Evolutionary conservation across 106 monocot species (phyloP).

Genomic region (Phalaenopsis equestris): DNA sequence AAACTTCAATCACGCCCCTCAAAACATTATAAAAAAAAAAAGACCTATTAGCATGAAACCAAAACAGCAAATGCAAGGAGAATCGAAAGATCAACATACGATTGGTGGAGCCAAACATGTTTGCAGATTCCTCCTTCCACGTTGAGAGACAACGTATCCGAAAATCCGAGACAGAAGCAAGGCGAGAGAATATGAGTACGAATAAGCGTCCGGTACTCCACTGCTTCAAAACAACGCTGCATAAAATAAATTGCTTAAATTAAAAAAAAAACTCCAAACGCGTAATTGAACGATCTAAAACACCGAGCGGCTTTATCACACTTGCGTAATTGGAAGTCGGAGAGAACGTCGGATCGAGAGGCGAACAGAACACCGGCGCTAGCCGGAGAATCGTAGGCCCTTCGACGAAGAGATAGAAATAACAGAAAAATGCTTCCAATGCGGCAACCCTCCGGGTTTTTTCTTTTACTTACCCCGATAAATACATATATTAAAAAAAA

Average conservation of each 20-base stretch:
- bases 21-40: neutral
- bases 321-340: neutral
- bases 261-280: neutral
- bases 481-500: no score
- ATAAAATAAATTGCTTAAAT: neutral
- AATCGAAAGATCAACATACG: constrained; percentile 26
- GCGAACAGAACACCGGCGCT: neutral
- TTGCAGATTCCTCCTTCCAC: constrained; percentile 8
- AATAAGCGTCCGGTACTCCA: neutral
- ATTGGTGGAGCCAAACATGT: constrained; percentile 52
- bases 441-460: neutral
- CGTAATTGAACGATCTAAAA: neutral
- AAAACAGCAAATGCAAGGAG: neutral
- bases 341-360: neutral
- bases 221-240: constrained; percentile 13
- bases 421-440: neutral
- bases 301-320: neutral
- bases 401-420: neutral
- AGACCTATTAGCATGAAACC: neutral
- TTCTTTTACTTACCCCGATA: no score
- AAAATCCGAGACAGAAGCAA: neutral
- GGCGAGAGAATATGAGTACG: neutral
- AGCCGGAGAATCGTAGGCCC: neutral
- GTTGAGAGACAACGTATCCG: constrained; percentile 1
- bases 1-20: neutral